Conservation (phyloP, 768 basidiomycete genomes). For the Dendrothele bispora region DNA sequence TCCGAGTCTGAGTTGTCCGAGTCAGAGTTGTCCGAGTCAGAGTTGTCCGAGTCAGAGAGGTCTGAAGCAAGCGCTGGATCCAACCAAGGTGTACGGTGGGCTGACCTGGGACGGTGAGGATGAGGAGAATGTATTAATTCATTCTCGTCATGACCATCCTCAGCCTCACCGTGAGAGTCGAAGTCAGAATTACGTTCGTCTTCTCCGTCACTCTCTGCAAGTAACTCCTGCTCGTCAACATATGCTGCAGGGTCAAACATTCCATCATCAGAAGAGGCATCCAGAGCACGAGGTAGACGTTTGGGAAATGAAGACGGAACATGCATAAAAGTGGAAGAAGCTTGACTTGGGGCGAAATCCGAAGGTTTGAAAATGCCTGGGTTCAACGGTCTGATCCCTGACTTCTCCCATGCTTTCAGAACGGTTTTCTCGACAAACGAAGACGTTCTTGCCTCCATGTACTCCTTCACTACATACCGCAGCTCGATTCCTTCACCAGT, state of each 20-base stretch:
- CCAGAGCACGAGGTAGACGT: background rate
- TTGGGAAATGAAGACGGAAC: background rate
- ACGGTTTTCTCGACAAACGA: slow-evolving; percentile 15
- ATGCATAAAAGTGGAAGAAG: slow-evolving; percentile 14
- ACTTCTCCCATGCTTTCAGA: slow-evolving; percentile 20
- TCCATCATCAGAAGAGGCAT: background rate
- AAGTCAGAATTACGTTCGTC: background rate
- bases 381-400: slow-evolving; percentile 26
- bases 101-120: too few species aligned
- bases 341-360: slow-evolving; percentile 25
- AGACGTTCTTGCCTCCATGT: slow-evolving; percentile 17
- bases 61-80: too few species aligned
- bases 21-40: too few species aligned
- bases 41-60: too few species aligned
- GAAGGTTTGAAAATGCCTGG: slow-evolving; percentile 19
- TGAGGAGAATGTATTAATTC: too few species aligned
- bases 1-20: too few species aligned
- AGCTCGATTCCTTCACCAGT: slow-evolving; percentile 21
- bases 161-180: too few species aligned
- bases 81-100: too few species aligned
- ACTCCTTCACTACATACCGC: slow-evolving; percentile 27
- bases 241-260: background rate
- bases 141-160: too few species aligned
- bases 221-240: background rate
- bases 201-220: background rate